phyloP scores from a whole-genome alignment of 805 yeast genomes.

The Sugiyamaella valdiviana region DNA sequence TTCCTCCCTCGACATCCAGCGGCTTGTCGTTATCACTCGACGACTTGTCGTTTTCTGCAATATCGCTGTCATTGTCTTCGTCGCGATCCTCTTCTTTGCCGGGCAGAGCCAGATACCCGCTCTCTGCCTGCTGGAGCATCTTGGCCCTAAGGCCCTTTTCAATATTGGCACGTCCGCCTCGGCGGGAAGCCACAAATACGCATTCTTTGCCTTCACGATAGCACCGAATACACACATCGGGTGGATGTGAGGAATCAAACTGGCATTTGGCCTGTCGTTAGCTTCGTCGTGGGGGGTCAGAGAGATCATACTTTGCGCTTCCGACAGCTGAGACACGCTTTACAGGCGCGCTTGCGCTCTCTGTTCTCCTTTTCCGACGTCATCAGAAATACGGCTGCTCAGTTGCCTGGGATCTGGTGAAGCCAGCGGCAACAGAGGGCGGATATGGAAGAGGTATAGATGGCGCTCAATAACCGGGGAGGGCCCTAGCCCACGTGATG shows the following conservation, averaged over 20 bases:
- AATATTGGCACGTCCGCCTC: constrained; percentile 34
- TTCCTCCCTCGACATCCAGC: not conserved
- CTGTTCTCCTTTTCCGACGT: not conserved
- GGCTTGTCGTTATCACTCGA: not conserved
- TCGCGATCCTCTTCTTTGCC: not conserved
- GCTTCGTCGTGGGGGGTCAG: not conserved
- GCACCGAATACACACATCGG: constrained; percentile 72
- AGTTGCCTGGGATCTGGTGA: no score
- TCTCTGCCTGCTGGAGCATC: not conserved
- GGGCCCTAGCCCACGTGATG: no score
- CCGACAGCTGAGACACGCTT: constrained; percentile 81
- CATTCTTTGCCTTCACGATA: constrained; percentile 74
- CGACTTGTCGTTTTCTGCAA: not conserved
- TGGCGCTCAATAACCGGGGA: no score
- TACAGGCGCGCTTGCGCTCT: constrained; percentile 47
- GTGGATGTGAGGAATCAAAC: constrained; percentile 53
- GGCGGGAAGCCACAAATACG: constrained; percentile 51
- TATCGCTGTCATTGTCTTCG: not conserved
- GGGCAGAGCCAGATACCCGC: not conserved
- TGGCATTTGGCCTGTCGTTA: constrained; percentile 59
- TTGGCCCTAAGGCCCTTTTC: constrained; percentile 23
- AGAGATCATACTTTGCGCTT: constrained; percentile 45
- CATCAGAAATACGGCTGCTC: not conserved
- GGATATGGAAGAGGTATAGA: no score
- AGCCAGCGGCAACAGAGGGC: no score